These are phyloP conservation scores for Chlamydomonas reinhardtii DNA, from an alignment of 163 green algal genomes.

Conservation along the genomic window DNA sequence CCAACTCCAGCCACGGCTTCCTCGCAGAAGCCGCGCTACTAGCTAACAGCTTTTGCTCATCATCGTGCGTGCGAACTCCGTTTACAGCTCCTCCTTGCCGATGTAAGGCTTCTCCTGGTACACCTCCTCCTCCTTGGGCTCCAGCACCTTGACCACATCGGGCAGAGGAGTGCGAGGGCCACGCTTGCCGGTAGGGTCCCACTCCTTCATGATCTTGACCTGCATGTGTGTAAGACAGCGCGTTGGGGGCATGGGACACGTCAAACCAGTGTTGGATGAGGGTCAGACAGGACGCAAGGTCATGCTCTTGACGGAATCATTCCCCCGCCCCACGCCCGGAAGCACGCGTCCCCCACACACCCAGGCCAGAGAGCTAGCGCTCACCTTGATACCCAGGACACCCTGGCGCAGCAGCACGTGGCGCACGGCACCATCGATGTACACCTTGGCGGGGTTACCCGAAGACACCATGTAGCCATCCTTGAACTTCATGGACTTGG, in stretches of 20 bases:
- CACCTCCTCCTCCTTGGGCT: constrained; percentile 74
- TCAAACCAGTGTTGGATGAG: too few species aligned
- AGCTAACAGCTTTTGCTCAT: too few species aligned
- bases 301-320: too few species aligned
- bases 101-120: constrained; percentile 66
- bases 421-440: constrained; percentile 95
- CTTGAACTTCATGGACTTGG: constrained; percentile 99
- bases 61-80: background rate
- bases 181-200: constrained; percentile 94
- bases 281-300: too few species aligned
- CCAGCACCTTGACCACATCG: constrained; percentile 92
- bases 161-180: constrained; percentile 95
- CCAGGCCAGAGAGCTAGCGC: background rate
- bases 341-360: too few species aligned
- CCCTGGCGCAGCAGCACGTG: constrained; percentile 99
- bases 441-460: constrained; percentile 90
- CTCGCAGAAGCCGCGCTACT: too few species aligned
- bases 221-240: constrained; percentile 20
- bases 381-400: constrained; percentile 97
- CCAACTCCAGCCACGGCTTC: too few species aligned
- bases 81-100: constrained; percentile 73
- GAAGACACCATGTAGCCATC: constrained; percentile 99
- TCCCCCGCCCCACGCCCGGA: too few species aligned
- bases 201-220: constrained; percentile 99
- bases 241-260: too few species aligned